These are phyloP conservation scores for Graphium sp. DNA, from an alignment of 2,329 filamentous ascomycete genomes.

Conservation along the genomic window DNA sequence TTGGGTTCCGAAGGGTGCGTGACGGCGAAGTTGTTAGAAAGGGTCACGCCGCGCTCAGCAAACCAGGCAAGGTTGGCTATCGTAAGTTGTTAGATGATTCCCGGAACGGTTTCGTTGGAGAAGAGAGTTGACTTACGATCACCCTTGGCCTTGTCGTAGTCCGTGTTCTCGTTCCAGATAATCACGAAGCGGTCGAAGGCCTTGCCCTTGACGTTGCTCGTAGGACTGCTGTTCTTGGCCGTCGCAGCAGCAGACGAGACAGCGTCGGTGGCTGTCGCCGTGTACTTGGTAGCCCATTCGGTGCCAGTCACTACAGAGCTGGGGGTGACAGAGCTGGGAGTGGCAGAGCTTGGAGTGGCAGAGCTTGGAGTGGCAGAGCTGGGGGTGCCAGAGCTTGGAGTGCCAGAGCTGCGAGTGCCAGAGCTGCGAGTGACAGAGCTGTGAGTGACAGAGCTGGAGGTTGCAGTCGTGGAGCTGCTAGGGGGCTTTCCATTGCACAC, in stretches of 20 bases:
- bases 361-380: too few relatives aligned
- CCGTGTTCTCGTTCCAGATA: constrained; percentile 66
- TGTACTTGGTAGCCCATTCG: too few relatives aligned
- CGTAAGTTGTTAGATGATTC: background rate
- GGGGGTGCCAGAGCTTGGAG: too few relatives aligned
- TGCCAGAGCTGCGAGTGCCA: too few relatives aligned
- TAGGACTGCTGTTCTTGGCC: constrained; percentile 41
- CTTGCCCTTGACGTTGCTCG: constrained; percentile 49
- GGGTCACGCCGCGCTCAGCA: constrained; percentile 13
- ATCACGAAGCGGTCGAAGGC: constrained; percentile 56
- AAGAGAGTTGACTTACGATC: constrained; percentile 34
- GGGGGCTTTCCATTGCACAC: too few relatives aligned
- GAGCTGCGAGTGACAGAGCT: too few relatives aligned
- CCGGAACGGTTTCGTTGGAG: background rate
- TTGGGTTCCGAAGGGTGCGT: constrained; percentile 65
- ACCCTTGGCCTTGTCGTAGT: constrained; percentile 44
- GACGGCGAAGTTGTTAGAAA: constrained; percentile 31
- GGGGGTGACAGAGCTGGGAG: too few relatives aligned
- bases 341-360: too few relatives aligned
- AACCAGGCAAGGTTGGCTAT: constrained; percentile 7
- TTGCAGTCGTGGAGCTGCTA: too few relatives aligned
- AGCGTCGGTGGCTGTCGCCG: too few relatives aligned
- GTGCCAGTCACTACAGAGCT: too few relatives aligned
- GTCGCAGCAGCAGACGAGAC: constrained; percentile 43
- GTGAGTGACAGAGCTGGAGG: too few relatives aligned